These are phyloP conservation scores for Pleurotus cornucopiae DNA, from an alignment of 768 basidiomycete genomes.

Conservation along the genomic window DNA sequence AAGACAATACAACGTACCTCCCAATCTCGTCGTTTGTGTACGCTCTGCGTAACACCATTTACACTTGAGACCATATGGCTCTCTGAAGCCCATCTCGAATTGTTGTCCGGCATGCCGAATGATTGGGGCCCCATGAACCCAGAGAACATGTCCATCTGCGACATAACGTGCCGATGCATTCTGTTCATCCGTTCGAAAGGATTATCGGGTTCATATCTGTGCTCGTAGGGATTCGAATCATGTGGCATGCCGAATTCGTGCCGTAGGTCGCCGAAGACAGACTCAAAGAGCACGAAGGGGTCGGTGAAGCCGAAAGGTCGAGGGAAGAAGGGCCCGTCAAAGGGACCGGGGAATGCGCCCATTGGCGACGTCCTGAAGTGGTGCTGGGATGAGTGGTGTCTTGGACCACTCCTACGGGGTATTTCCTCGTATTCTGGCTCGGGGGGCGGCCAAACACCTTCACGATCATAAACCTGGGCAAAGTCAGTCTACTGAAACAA, in stretches of 20 bases:
- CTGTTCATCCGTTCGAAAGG: constrained; percentile 30
- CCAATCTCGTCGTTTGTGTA: constrained; percentile 50
- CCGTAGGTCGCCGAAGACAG: constrained; percentile 56
- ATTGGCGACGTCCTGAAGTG: constrained; percentile 12
- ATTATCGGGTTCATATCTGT: constrained; percentile 17
- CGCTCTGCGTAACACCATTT: constrained; percentile 66
- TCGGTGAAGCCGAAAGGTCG: constrained; percentile 54
- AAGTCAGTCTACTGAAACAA: background rate
- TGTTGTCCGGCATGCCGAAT: constrained; percentile 14
- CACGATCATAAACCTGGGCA: constrained; percentile 57
- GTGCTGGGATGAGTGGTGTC: constrained; percentile 18
- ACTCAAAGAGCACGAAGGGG: constrained; percentile 71
- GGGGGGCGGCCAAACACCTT: constrained; percentile 75
- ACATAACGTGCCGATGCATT: constrained; percentile 29
- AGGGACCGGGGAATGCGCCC: constrained; percentile 25
- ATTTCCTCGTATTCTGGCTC: constrained; percentile 25
- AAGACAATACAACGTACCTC: constrained; percentile 37
- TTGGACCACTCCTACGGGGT: constrained; percentile 16
- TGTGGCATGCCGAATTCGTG: constrained; percentile 17
- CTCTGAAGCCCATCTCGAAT: constrained; percentile 45
- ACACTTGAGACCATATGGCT: constrained; percentile 52
- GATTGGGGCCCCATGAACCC: constrained; percentile 21
- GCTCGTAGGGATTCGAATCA: constrained; percentile 22
- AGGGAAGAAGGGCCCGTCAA: constrained; percentile 39
- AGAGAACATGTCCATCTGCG: constrained; percentile 22